These are phyloP conservation scores for Candida railenensis DNA, from an alignment of 805 yeast species.

Conservation along the genomic window DNA sequence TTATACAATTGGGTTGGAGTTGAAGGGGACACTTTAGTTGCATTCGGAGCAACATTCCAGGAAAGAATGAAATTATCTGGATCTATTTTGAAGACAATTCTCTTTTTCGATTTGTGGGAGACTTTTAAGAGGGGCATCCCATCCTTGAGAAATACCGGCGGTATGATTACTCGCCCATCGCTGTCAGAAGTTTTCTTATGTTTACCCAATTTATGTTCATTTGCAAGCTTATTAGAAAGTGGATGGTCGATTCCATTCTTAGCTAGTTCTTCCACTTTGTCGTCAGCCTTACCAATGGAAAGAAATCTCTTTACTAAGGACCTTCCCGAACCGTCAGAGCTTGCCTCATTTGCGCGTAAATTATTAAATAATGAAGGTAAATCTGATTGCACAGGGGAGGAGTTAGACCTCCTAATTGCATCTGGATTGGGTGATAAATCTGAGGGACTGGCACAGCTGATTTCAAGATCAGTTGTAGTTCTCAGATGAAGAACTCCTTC, in stretches of 20 bases:
- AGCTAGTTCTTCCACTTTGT: neutral
- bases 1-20: neutral
- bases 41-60: conserved; percentile 40
- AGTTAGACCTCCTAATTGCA: conserved; percentile 4
- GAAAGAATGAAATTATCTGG: conserved; percentile 50
- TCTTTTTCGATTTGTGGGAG: conserved; percentile 67
- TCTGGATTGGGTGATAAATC: conserved; percentile 6
- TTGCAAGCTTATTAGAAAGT: neutral
- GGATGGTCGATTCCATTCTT: neutral
- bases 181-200: neutral
- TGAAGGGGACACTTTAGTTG: conserved; percentile 1
- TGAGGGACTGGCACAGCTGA: neutral
- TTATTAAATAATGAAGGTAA: conserved; percentile 20
- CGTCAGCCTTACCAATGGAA: conserved; percentile 1
- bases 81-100: conserved; percentile 56
- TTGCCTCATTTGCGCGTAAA: conserved; percentile 20
- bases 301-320: conserved; percentile 5
- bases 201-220: neutral
- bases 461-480: neutral
- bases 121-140: conserved; percentile 69
- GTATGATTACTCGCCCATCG: conserved; percentile 22
- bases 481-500: neutral
- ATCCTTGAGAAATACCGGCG: conserved; percentile 47
- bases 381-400: conserved; percentile 23
- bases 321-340: neutral